Conservation (phyloP, 768 basidiomycete genomes). For the Pisolithus sp. region DNA sequence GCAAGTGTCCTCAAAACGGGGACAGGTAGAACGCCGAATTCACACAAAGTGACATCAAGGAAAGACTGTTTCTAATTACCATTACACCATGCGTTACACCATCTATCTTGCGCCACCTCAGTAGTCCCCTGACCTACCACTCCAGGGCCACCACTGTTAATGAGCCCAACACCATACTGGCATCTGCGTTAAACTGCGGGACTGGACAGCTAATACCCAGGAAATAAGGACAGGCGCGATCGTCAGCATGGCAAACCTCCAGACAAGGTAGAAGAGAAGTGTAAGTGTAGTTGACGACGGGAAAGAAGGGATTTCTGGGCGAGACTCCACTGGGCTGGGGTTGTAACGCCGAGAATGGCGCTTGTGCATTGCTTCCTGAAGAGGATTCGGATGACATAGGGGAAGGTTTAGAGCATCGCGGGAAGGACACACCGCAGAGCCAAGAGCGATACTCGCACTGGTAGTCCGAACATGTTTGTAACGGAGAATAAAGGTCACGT, state of each 20-base stretch:
- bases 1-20: no score
- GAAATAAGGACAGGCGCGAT: conserved; percentile 72
- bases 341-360: conserved; percentile 46
- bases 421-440: conserved; percentile 69
- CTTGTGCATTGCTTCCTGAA: conserved; percentile 20
- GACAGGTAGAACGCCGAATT: no score
- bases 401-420: conserved; percentile 60
- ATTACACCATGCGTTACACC: no score
- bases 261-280: conserved; percentile 69
- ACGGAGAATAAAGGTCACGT: conserved; percentile 70
- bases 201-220: conserved; percentile 66
- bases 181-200: conserved; percentile 50
- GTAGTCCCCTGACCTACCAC: conserved; percentile 43
- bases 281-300: conserved; percentile 42
- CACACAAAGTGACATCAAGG: no score
- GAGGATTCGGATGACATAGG: conserved; percentile 28
- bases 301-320: conserved; percentile 42
- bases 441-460: conserved; percentile 66
- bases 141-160: conserved; percentile 49
- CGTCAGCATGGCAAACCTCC: conserved; percentile 66
- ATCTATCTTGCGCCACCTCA: conserved; percentile 49
- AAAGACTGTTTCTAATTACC: no score
- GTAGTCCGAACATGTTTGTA: conserved; percentile 74
- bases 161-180: conserved; percentile 73
- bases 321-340: conserved; percentile 34